These are phyloP conservation scores for Rhizopus microsporus DNA, from an alignment of 371 early-diverging fungal species.

Conservation along the genomic window DNA sequence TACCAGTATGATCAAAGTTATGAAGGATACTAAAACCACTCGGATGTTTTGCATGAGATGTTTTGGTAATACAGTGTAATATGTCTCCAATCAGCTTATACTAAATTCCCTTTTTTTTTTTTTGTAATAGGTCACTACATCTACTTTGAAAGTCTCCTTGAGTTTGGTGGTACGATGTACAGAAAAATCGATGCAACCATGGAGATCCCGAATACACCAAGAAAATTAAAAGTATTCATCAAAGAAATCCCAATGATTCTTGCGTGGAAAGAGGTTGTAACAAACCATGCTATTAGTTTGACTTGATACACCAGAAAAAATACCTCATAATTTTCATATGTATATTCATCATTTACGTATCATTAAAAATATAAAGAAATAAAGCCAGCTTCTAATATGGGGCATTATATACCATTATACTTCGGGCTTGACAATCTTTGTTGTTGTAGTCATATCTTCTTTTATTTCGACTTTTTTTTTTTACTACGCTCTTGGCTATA, in stretches of 20 bases:
- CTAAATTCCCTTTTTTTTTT: too few species aligned
- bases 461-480: background rate
- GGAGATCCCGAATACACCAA: conserved; percentile 12
- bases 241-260: conserved; percentile 11
- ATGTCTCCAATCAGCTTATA: too few species aligned
- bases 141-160: too few species aligned
- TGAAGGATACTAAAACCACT: too few species aligned
- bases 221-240: conserved; percentile 9
- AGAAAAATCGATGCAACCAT: conserved; percentile 12
- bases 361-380: conserved; percentile 1
- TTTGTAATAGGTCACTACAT: too few species aligned
- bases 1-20: too few species aligned
- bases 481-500: conserved; percentile 1
- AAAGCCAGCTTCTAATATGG: background rate
- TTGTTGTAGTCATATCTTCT: too few species aligned
- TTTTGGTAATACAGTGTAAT: too few species aligned
- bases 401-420: conserved; percentile 2
- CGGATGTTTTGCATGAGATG: too few species aligned
- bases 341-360: too few species aligned
- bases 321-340: conserved; percentile 1
- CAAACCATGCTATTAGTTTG: conserved; percentile 1
- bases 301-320: conserved; percentile 2
- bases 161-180: conserved; percentile 4
- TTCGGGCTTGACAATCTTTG: too few species aligned
- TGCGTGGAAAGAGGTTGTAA: conserved; percentile 14